Conservation (phyloP, 768 basidiomycete genomes). For the Sarcodon aspratus region DNA sequence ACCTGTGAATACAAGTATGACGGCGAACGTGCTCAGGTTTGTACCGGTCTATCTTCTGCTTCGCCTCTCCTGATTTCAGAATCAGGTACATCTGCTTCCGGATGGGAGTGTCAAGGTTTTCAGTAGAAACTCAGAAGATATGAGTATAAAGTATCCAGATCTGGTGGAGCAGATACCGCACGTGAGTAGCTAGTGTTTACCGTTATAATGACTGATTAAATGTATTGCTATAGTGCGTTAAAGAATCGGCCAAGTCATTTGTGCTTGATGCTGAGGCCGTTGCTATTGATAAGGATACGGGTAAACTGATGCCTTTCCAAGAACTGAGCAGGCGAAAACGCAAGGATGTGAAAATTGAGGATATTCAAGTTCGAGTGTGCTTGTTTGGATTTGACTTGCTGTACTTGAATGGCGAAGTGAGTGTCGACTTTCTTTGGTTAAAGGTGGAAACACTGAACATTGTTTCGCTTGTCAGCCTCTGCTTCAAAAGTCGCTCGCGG, state of each 20-base stretch:
- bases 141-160: slow-evolving; percentile 99
- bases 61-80: not conserved
- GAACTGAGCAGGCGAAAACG: slow-evolving; percentile 90
- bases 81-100: slow-evolving; percentile 70
- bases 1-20: slow-evolving; percentile 99
- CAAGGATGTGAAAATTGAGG: slow-evolving; percentile 96
- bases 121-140: slow-evolving; percentile 96
- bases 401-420: slow-evolving; percentile 93
- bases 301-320: slow-evolving; percentile 94
- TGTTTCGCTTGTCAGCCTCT: slow-evolving; percentile 44
- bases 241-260: slow-evolving; percentile 74
- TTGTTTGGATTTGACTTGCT: slow-evolving; percentile 93
- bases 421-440: slow-evolving; percentile 8
- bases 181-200: slow-evolving; percentile 27
- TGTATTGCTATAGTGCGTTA: slow-evolving; percentile 55
- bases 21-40: slow-evolving; percentile 89
- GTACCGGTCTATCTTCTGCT: not conserved
- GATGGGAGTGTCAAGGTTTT: slow-evolving; percentile 86
- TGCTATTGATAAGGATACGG: slow-evolving; percentile 78
- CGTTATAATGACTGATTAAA: not conserved
- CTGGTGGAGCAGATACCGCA: slow-evolving; percentile 87
- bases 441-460: not conserved
- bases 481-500: slow-evolving; percentile 61
- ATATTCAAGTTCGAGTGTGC: slow-evolving; percentile 94
- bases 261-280: slow-evolving; percentile 97